These are phyloP conservation scores for Platanthera zijinensis DNA, from an alignment of 106 monocot species.

Conservation along the genomic window DNA sequence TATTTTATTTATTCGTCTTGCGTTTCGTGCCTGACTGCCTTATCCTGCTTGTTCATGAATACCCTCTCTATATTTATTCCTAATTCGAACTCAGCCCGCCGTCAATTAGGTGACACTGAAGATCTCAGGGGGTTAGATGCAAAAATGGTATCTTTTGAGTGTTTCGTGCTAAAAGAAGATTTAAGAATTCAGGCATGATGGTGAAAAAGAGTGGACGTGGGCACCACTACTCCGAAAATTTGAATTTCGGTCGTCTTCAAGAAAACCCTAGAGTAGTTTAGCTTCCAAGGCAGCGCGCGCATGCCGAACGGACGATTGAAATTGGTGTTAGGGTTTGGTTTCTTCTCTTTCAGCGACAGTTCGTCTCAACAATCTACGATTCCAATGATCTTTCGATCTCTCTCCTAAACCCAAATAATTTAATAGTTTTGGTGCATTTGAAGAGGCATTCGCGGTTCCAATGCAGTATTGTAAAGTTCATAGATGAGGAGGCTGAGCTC, in stretches of 20 bases:
- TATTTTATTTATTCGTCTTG: no score
- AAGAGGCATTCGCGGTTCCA: slow-evolving; percentile 1
- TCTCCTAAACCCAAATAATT: background rate
- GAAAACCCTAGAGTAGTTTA: slow-evolving; percentile 4
- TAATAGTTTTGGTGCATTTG: background rate
- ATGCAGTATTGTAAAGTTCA: background rate
- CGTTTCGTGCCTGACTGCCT: background rate
- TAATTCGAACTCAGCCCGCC: background rate
- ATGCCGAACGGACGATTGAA: background rate
- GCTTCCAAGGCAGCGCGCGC: slow-evolving; percentile 1
- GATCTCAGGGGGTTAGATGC: background rate
- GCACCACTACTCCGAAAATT: slow-evolving; percentile 1
- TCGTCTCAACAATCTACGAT: background rate
- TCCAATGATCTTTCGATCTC: background rate
- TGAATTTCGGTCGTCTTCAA: slow-evolving; percentile 6
- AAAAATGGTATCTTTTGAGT: background rate
- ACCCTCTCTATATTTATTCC: background rate
- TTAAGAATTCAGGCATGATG: background rate
- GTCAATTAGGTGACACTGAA: background rate
- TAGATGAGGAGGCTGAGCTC: background rate
- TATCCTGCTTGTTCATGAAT: background rate
- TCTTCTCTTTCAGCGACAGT: background rate
- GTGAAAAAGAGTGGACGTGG: background rate
- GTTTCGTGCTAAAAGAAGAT: background rate
- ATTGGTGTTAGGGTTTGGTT: background rate